Percentiles rank a stretch among this genome's conserved stretches.
phyloP scores from a whole-genome alignment of 148 eudicot genomes.

The Tetragonia tetragonoides region DNA sequence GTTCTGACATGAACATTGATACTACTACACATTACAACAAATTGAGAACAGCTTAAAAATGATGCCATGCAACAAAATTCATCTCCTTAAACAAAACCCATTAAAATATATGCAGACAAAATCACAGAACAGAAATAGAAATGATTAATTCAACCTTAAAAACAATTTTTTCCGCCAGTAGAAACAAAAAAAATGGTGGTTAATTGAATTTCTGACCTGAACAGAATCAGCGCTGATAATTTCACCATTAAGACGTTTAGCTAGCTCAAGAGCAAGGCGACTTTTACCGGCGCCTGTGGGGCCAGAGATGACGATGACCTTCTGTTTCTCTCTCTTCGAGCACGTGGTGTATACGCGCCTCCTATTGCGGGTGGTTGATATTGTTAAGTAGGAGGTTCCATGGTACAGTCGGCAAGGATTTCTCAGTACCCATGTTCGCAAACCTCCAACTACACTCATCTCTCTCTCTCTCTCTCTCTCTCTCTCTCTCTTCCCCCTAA shows the following conservation, averaged over 20 bases:
- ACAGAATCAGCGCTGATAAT: constrained; percentile 94
- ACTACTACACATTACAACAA: background rate
- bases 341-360: constrained; percentile 35
- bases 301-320: constrained; percentile 80
- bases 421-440: constrained; percentile 31
- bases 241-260: constrained; percentile 86
- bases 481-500: background rate
- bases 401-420: constrained; percentile 1
- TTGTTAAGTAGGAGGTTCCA: background rate
- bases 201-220: constrained; percentile 45
- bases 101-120: background rate
- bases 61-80: background rate
- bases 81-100: background rate
- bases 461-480: background rate
- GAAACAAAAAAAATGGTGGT: too few relatives aligned
- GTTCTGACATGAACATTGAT: too few relatives aligned
- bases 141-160: background rate
- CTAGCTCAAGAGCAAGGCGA: constrained; percentile 79
- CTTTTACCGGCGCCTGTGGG: constrained; percentile 97
- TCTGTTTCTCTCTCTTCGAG: constrained; percentile 40
- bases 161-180: too few relatives aligned
- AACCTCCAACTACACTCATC: constrained; percentile 21
- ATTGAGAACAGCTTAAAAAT: background rate
- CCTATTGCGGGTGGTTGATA: constrained; percentile 16
- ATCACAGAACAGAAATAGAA: background rate